Conservation (phyloP, 148 eudicot genomes). For the Arctostaphylos glauca region DNA sequence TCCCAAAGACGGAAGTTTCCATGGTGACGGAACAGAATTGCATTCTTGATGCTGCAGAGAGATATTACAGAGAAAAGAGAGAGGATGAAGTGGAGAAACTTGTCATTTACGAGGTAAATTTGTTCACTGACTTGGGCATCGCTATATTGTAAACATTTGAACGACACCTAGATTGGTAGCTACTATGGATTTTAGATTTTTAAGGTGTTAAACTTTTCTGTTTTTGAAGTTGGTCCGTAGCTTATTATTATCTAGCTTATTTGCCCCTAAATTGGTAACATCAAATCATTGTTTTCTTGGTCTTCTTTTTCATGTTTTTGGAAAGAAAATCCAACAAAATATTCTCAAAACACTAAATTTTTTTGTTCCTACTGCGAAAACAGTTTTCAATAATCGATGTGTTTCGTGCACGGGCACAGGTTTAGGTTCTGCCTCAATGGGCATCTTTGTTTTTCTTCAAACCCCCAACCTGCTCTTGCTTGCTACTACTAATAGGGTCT, state of each 20-base stretch:
- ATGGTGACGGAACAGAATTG: neutral
- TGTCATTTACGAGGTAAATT: constrained; percentile 18
- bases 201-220: neutral
- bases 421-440: too few relatives aligned
- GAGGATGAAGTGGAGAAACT: constrained; percentile 5
- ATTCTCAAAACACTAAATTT: neutral
- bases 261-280: neutral
- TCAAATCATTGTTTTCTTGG: neutral
- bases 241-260: too few relatives aligned
- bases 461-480: too few relatives aligned
- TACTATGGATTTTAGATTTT: constrained; percentile 2
- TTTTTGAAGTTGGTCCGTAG: neutral
- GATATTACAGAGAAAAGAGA: neutral
- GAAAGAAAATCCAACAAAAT: neutral
- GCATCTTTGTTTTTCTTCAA: too few relatives aligned
- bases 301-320: neutral
- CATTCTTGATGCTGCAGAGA: constrained; percentile 4
- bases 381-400: too few relatives aligned
- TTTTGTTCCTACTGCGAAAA: too few relatives aligned
- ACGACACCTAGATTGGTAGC: neutral
- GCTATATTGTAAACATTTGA: neutral
- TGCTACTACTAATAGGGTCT: too few relatives aligned
- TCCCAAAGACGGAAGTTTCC: neutral
- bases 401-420: too few relatives aligned
- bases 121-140: neutral